Conservation (phyloP, 164 flowering plant genomes). For the Aristolochia fimbriata region DNA sequence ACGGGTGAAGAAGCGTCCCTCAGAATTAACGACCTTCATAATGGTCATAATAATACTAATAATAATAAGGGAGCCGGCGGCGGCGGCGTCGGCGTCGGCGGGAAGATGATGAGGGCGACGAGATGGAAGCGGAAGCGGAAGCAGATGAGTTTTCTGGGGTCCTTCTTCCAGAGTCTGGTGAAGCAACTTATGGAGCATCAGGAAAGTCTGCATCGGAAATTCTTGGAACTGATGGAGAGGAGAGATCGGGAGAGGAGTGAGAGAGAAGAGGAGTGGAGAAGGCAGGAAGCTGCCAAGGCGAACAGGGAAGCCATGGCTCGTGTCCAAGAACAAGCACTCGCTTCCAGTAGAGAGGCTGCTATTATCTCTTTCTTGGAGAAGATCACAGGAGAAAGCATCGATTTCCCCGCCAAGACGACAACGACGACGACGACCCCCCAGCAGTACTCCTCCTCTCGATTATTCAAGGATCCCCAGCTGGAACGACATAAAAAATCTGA, state of each 20-base stretch:
- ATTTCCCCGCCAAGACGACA: constrained; percentile 4
- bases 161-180: constrained; percentile 12
- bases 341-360: constrained; percentile 12
- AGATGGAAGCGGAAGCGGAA: constrained; percentile 1
- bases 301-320: constrained; percentile 7
- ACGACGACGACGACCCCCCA: too few species aligned
- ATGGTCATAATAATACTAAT: too few species aligned
- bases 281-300: constrained; percentile 6
- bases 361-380: constrained; percentile 14
- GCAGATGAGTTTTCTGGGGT: constrained; percentile 9
- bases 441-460: too few species aligned
- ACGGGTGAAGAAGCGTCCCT: constrained; percentile 17
- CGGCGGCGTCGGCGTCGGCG: too few species aligned
- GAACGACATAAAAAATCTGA: not conserved
- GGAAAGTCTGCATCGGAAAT: constrained; percentile 9
- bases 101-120: too few species aligned
- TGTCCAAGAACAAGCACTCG: constrained; percentile 11
- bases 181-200: constrained; percentile 15
- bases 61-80: too few species aligned
- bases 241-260: constrained; percentile 8
- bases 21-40: too few species aligned
- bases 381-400: constrained; percentile 9
- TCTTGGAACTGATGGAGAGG: constrained; percentile 14
- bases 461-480: too few species aligned
- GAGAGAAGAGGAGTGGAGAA: constrained; percentile 12